Base-by-base conservation (phyloP, 306 rosid genomes). In the Biancaea sappan region DNA sequence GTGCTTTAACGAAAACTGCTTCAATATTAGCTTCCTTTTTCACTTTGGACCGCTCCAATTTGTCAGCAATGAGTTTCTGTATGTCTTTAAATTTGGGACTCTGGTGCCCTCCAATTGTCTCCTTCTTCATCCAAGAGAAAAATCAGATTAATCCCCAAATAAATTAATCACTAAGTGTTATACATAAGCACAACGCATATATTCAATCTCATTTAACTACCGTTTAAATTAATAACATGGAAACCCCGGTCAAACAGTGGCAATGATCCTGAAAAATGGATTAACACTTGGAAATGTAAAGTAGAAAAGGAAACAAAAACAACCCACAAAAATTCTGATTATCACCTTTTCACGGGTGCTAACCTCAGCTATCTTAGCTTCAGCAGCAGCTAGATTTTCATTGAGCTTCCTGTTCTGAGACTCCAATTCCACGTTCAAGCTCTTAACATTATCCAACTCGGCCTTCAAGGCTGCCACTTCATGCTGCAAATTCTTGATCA, bases 31-130 rank as follows among this genome's bases (percentile, higher is more conserved):
- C 74, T 74, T 92, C 86, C 47, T 80, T 86, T 72, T 86, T 84
- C 0, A 51, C 85, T 48, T 59, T 85, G 10, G 95, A 79, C 61
- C 74, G 22, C 81, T 88, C 88, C 82, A 89, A 71, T 80, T 89
- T 92, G 82, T 85, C 86, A 83, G 93, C 93, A 80, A 92, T 89
- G 76, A 86, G 91, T 69, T 84, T 88, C 83, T 86, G 92, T 71
- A 88, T 88, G 79, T 88, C 95, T 73, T 89, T 89, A 56, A 87
- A 83, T 43, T 83, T 87, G 22, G 90, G 82, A 29, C 78, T 84
- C 78, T 81, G 88, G 80, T 74, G 78, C 73, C 81, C 88, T 72
- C 85, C 88, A 75, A 75, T 66, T 75, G 77, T 15, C 53, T 74
- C 84, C 86, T 71, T 79, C 90, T 84, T 76, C 87, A 84, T 75